Evolutionary conservation across 2,329 filamentous ascomycete genomes (phyloP), one percentile per base, ranked within the genome.

Genomic region (Periconia macrospinosa): DNA sequence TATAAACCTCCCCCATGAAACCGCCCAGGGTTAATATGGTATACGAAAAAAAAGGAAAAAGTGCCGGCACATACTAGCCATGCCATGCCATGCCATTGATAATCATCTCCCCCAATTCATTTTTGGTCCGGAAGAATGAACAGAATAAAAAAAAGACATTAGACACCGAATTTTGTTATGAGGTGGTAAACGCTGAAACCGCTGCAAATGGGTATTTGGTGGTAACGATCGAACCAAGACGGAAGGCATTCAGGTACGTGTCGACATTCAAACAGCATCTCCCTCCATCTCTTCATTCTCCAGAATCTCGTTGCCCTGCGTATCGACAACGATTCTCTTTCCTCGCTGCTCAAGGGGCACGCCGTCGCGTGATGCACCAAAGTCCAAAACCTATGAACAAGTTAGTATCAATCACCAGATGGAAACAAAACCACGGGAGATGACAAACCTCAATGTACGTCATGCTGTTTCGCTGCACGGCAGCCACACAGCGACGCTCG

Each of bases 291-390:
- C 71, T 15, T 65, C 62, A 17, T 71, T 52, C 43, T 75, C 72
- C 47, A 74, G 68, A 10, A 70, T 68, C 51, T 74, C 72, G 40
- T 69, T 66, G 44, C 72, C 72, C 50, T 65, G 67, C 8, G 58
- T 50, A 47, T 82, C 76, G 49, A 83, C 80, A 8, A 82, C 79
- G 52, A 92, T 92, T 45, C 93, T 87, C 62, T 85, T 86, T 42
- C 92, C 92, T 43, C 93, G 85, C 63, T 92, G 85, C 59, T 89
- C 86, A 15, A 85, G 82, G 2, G 90, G 85, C 55, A 91, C 84
- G 49, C 93, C 93, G 68, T 99, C 94, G 61, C 94, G 88, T 45
- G 90, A 87, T 59, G 94, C 94, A 54, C 94, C 94, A 76, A 97
- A 99, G 76, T 99, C 94, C 55, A 99, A 88, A 61, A 99, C 93